Percentiles rank a stretch among this genome's conserved stretches.
These are phyloP conservation scores for Ostreobium quekettii DNA, from an alignment of 139 green algal genomes.

Conservation along the genomic window DNA sequence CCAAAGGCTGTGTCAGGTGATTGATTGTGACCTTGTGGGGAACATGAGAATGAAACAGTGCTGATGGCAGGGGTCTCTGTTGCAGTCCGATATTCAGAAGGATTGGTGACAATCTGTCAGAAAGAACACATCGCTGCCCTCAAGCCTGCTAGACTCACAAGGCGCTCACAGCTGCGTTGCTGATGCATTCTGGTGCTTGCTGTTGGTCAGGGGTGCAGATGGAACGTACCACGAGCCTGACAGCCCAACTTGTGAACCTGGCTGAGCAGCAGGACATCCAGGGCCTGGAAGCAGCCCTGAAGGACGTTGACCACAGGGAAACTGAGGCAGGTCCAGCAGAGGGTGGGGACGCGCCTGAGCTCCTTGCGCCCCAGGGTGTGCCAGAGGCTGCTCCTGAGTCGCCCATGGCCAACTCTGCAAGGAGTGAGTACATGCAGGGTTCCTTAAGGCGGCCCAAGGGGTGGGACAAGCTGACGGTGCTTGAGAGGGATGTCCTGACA, in stretches of 20 bases:
- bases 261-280: conserved; percentile 65
- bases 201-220: too few relatives aligned
- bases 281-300: conserved; percentile 49
- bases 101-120: too few relatives aligned
- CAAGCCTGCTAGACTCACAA: too few relatives aligned
- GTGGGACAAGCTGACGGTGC: conserved; percentile 31
- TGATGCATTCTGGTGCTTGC: too few relatives aligned
- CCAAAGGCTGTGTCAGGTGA: too few relatives aligned
- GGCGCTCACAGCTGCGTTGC: too few relatives aligned
- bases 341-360: not conserved
- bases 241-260: conserved; percentile 64
- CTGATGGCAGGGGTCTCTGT: too few relatives aligned
- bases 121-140: too few relatives aligned
- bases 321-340: not conserved
- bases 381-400: not conserved
- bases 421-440: not conserved
- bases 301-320: conserved; percentile 26
- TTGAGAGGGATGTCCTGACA: conserved; percentile 69
- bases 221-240: too few relatives aligned
- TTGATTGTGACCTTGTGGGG: too few relatives aligned
- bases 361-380: not conserved
- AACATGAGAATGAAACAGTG: too few relatives aligned
- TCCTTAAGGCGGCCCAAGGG: conserved; percentile 4
- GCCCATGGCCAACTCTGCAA: not conserved
- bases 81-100: too few relatives aligned